A percentile compares a stretch with the other conserved stretches of the same genome.
phyloP scores from a whole-genome alignment of 768 basidiomycete species.

The Russula sp. region DNA sequence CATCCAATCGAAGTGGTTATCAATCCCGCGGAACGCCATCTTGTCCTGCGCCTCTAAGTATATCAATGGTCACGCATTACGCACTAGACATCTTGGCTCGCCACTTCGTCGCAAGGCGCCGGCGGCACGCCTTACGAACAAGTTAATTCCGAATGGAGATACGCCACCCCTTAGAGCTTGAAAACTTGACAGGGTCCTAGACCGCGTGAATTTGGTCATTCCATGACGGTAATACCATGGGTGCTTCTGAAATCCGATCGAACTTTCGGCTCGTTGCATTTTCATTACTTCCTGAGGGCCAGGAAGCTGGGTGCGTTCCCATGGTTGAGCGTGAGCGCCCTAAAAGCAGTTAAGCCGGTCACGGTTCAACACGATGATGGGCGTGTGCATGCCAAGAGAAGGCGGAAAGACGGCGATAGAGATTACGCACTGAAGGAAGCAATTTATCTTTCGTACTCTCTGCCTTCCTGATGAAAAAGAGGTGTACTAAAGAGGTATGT shows the following conservation, averaged over 20 bases:
- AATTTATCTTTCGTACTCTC: slow-evolving; percentile 3
- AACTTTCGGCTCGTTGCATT: slow-evolving; percentile 7
- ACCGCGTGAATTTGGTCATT: background rate
- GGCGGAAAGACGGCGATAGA: slow-evolving; percentile 17
- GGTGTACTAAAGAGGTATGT: slow-evolving; percentile 5
- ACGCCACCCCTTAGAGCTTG: background rate
- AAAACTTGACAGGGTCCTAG: slow-evolving; percentile 4
- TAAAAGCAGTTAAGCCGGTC: background rate
- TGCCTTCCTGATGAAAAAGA: slow-evolving; percentile 1
- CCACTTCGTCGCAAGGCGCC: background rate
- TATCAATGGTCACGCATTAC: background rate
- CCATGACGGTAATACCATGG: slow-evolving; percentile 9
- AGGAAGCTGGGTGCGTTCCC: slow-evolving; percentile 11
- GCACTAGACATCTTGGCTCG: background rate
- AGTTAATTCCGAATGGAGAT: slow-evolving; percentile 4
- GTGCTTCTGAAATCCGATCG: background rate
- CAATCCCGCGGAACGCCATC: background rate
- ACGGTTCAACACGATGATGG: background rate
- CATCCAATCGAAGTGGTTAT: background rate
- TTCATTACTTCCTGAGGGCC: slow-evolving; percentile 2
- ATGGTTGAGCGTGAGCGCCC: background rate
- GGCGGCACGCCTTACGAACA: background rate
- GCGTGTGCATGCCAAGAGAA: slow-evolving; percentile 4
- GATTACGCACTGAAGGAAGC: background rate
- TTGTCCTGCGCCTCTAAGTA: background rate